Base-by-base conservation (phyloP, 2,329 filamentous ascomycete genomes). In the Sporothrix luriei region DNA sequence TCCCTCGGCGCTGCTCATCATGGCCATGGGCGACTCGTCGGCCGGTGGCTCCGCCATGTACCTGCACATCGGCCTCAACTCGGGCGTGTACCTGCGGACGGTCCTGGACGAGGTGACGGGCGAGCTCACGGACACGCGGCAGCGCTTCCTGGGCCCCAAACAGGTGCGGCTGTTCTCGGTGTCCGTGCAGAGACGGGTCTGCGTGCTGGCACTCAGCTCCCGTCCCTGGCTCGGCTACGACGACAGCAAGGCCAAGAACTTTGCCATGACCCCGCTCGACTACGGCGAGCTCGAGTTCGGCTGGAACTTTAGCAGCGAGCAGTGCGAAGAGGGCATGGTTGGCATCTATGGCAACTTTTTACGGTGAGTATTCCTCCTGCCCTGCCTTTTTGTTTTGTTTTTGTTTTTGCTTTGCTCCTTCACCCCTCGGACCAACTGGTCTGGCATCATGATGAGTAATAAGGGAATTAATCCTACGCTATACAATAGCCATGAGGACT, bases 141-240 rank as follows among this genome's bases (percentile, higher is more conserved):
- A 95, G 71, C 93, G 96, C 69, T 99, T 99, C 80, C 84, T 99
- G 10, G 96, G 96, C 0, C 91, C 94, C 0, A 95, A 95, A 75
- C 88, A 92, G 38, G 94, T 97, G 55, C 93, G 92, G 74, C 85
- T 99, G 2, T 97, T 97, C 79, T 90, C 91, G 74, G 93, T 98
- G n/a, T 91, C 90, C 5, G 92, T 97, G 10, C 90, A 95, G 76
- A 90, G 90, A 21, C 91, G 93, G 73, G 90, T 91, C 6, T 93
- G 93, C 54, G 91, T 98, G 16, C 84, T 99, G 67, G 94, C 92
- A 2, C 85, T 98, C 68, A 97, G 93, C 78, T 96, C 94, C 19
- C 88, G 94, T 69, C 91, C 95, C n/a, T 99, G 94, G 94, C 84
- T 99, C 4, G 94, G 94, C 55, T 98, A 98, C 77, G 91, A 93